Base-by-base conservation (phyloP, 768 basidiomycete genomes). In the Termitomyces sp. region DNA sequence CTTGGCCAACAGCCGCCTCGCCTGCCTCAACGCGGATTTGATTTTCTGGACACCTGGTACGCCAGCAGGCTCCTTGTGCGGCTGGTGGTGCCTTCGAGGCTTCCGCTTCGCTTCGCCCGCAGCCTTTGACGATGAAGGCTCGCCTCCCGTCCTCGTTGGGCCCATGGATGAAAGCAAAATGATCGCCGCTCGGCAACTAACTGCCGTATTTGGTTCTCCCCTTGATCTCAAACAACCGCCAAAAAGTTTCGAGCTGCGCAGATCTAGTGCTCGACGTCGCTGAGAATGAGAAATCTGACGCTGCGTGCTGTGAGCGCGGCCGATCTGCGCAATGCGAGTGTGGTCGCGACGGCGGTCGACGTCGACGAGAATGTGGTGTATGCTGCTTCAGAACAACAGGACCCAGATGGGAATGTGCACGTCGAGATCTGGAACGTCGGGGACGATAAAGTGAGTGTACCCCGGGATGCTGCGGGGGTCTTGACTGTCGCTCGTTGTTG, bases 11-110 rank as follows among this genome's bases (percentile, higher is more conserved):
- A 98, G 74, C 50, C 95, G 76, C 61, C 83, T 83, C 1, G 93
- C 89, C 73, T 96, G 94, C 56, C 95, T 77, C 55, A 98, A 74
- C 30, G 86, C 77, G 5, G 93, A 82, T 71, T 97, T 98, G 63
- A 96, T 75, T 73, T 93, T 97, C 65, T 89, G 89, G 6, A 94
- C 81, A 16, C 94, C 93, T 3, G 87, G 88, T 5, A 77, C 54
- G 3, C 68, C 71, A 43, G 57, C 65, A 30, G 74, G 57, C 20
- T 74, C 73, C 50, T 71, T 69, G 41, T 69, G 66, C 16, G 50
- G 50, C n/a, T 63, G 67, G 33, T 68, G 61, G 26, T 63, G 66
- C 26, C 63, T 61, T 26, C 61, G 66, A 23, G 63, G 57, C 50
- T 72, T 72, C 12, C 60, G 68, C 58, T 71, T 72, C 50, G 65